Base-by-base conservation (phyloP, 805 yeast species). In the Nakazawaea molendinolei region DNA sequence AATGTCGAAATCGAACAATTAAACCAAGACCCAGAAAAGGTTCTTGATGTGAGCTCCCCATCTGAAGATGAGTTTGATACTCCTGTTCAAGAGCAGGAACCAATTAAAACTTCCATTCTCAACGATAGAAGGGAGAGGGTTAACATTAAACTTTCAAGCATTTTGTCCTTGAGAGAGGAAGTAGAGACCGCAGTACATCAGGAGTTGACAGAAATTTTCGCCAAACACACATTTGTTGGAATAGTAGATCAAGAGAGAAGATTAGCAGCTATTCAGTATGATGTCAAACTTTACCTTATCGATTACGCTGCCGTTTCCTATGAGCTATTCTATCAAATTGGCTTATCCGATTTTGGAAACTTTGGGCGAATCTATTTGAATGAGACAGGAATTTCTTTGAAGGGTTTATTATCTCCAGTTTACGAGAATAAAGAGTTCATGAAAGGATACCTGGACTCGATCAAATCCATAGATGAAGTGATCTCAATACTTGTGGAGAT, bases 251-350 rank as follows among this genome's bases (percentile, higher is more conserved):
- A 71, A 8, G 51, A 58, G 9, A 70, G 75, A 42, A 61, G 97
- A 29, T 61, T 90, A 15, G 79, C 83, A 10, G 82, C 95, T n/a
- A 65, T 90, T 29, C 98, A 92, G 53, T 72, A 78, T 51, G 95
- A 81, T 47, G 81, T 87, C 7, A 76, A 77, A 40, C 61, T 92
- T 10, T 81, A 71, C 51, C 57, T 92, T 17, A 76, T 90, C 14
- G 96, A 90, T 55, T 92, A 86, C 55, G 86, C 80, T 0, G 68
- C 83, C 0, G 52, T 85, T 1, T 64, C 79, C 20, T 57, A 60
- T 41, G 86, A 84, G 43, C 63, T 86, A 38, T 87, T 83, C 49
- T 92, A 87, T 55, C 97, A 92, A 48, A 59, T 83, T 4, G 86
- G 83, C 0, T 56, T 92, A 10, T 59, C 80, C 1, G 86, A 85